Base-by-base conservation (phyloP, 2,329 filamentous ascomycete species). In the Clarireedia monteithiana region DNA sequence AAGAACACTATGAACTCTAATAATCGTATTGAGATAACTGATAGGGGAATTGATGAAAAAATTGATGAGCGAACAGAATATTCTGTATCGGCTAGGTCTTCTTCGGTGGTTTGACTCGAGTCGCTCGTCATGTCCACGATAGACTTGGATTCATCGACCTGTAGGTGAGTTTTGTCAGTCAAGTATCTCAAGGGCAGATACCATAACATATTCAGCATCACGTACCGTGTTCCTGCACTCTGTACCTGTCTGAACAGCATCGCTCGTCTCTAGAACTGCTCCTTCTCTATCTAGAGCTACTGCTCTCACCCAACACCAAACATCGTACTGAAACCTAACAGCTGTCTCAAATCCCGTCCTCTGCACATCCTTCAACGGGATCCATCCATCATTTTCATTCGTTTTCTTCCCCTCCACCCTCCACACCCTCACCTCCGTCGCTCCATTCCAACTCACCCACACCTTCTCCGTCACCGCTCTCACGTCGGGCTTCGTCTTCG, bases 391-490 rank as follows among this genome's bases (percentile, higher is more conserved):
- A 6, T 12, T 36, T 5, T 42, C 5, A 2, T 12, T 15, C 20
- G 17, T 24, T 30, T 9, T 26, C 17, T 24, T 24, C 24, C 20
- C 40, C 9, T 2, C n/a, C 9, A 42, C 1, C 9, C 12, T 36
- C 17, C 52, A 54, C 14, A 5, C 7, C 23, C n/a, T 49, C 20
- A 49, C 45, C 24, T 49, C 36, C 12, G 36, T 54, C 10, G 45
- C 52, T 24, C 36, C 46, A 50, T 50, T 55, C 46, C 36, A 55
- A 34, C 45, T 17, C 24, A 26, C 26, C 15, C 17, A 54, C 24
- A 48, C 23, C 3, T 2, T 34, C 7, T 23, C 30, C 5, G 12
- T 24, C 45, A 20, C 15, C 24, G 49, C 36, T 14, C 23, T 50
- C 14, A 50, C 52, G 50, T 17, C 24, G 4, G 52, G 46, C 30